Evolutionary conservation across 192 early-diverging fungal species (phyloP), one percentile per base, ranked within the genome.

Genomic region (Tieghemiomyces parasiticus): DNA sequence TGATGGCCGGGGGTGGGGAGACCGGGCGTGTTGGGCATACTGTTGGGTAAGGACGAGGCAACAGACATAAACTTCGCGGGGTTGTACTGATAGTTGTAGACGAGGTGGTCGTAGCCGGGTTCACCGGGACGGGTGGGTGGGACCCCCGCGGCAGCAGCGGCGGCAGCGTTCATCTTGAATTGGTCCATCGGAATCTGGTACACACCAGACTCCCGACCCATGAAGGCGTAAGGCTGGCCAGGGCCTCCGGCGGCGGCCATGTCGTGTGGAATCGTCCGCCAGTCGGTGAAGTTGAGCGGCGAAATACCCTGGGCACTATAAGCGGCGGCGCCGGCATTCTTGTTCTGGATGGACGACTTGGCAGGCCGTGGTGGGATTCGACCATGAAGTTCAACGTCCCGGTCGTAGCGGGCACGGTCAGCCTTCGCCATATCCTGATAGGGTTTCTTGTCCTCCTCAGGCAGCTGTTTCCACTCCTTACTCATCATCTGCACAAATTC

Each of bases 401-500:
- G 59, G 30, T 75, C 58, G 49, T 66, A 76, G 30, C 74, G 68
- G 52, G 63, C 66, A 33, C 72, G 69, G 68, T 76, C 74, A 46
- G 59, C 64, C 34, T 71, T 66, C 38, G 74, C 74, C 9, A 71
- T 64, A 19, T 48, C 56, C 28, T 67, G 32, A 52, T 69, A 76
- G 0, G 74, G 74, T 25, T 60, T 56, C 46, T 71, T 71, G 28
- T 70, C 66, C 13, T 63, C 61, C 14, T 71, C 69, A 6, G 68
- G 35, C 64, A 76, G 61, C n/a, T 28, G 34, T 42, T 73, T 72
- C 74, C 74, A 76, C 20, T 68, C 65, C 4, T 67, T 60, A 48
- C 71, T 73, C 74, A 76, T 76, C 54, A 76, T 63, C 61, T 67
- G 71, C 42, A 76, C 35, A 64, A 76, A 76, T 55, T 68, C 71